A percentile compares a stretch with the other conserved stretches of the same genome.
Conservation (phyloP, 345 rosid genomes). For the Sonneratia caseolaris region DNA sequence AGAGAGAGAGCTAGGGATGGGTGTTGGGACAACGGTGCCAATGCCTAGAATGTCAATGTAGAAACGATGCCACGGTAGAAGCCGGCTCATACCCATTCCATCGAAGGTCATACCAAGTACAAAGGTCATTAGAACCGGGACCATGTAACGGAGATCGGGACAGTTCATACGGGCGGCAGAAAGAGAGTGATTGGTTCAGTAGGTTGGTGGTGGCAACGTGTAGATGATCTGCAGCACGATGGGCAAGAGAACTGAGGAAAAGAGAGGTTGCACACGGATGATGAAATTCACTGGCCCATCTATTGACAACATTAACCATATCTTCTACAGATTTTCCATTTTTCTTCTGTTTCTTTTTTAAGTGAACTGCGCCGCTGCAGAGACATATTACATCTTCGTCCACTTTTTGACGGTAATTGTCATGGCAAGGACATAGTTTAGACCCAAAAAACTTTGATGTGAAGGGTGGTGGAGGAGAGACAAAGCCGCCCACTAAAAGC, state of each 20-base stretch:
- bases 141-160: too few relatives aligned
- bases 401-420: neutral
- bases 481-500: neutral
- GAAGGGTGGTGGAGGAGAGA: neutral
- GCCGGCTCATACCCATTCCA: neutral
- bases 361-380: too few relatives aligned
- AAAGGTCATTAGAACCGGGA: neutral
- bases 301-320: too few relatives aligned
- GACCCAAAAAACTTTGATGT: neutral
- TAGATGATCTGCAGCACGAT: too few relatives aligned
- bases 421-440: neutral
- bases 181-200: too few relatives aligned
- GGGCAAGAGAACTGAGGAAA: too few relatives aligned
- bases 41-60: neutral
- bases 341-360: too few relatives aligned
- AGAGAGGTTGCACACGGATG: too few relatives aligned
- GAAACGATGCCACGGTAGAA: neutral
- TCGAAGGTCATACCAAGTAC: neutral
- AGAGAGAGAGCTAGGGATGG: neutral
- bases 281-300: too few relatives aligned
- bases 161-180: too few relatives aligned
- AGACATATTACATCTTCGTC: neutral
- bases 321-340: too few relatives aligned
- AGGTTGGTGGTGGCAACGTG: too few relatives aligned
- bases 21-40: neutral